These are phyloP conservation scores for Gyrodon lividus DNA, from an alignment of 768 basidiomycete genomes.

Conservation along the genomic window DNA sequence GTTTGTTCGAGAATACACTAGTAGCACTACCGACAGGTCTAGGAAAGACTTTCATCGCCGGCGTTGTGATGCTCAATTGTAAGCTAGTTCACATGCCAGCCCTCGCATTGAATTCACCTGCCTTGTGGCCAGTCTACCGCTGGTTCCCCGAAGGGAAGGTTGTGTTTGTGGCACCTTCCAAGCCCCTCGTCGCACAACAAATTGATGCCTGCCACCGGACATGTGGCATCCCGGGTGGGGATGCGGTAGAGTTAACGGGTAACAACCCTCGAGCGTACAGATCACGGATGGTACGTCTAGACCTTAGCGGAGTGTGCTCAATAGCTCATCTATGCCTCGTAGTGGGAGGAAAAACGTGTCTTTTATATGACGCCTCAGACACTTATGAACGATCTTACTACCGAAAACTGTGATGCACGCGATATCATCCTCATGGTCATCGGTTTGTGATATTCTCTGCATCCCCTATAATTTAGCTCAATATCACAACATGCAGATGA, in stretches of 20 bases:
- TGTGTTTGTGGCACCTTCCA: constrained; percentile 93
- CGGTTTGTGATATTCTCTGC: constrained; percentile 45
- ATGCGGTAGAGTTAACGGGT: constrained; percentile 88
- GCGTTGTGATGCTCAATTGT: constrained; percentile 96
- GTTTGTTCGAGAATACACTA: constrained; percentile 89
- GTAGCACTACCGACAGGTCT: constrained; percentile 94
- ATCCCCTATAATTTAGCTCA: constrained; percentile 5
- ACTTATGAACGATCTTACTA: constrained; percentile 78
- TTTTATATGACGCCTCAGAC: constrained; percentile 98
- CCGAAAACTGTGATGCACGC: constrained; percentile 68
- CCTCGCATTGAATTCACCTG: constrained; percentile 2
- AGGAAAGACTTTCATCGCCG: constrained; percentile 98
- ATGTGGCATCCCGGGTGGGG: constrained; percentile 88
- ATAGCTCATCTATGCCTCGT: not conserved
- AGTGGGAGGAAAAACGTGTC: constrained; percentile 84
- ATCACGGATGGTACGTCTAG: constrained; percentile 54
- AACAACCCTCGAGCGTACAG: constrained; percentile 55
- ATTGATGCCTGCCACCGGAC: constrained; percentile 89
- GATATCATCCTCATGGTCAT: constrained; percentile 88
- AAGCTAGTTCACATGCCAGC: constrained; percentile 18
- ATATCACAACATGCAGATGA: constrained; percentile 59
- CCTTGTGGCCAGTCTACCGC: constrained; percentile 62
- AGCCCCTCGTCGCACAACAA: constrained; percentile 94
- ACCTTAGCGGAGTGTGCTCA: not conserved
- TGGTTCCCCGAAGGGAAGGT: constrained; percentile 94